Evolutionary conservation across 1,284 basidiomycete genomes (phyloP), one percentile per base, ranked within the genome.

Genomic region (Fomitopsis betulina): DNA sequence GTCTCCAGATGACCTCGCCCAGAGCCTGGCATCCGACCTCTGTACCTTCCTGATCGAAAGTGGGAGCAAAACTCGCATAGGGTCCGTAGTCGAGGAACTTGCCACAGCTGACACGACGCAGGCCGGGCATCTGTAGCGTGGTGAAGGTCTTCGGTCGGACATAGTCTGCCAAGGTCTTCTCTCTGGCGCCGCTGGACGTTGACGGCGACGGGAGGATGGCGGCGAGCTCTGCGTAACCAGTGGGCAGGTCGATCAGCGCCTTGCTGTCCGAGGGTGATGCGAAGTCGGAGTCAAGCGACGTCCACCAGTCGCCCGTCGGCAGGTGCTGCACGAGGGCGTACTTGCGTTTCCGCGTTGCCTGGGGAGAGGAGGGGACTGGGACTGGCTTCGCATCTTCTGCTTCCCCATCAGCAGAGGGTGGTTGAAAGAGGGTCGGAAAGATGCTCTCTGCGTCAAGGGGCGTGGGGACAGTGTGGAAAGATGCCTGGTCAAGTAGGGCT

Each of bases 281-380:
- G 47, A 67, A 60, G 54, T 79, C 74, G n/a, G 83, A 78, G 68
- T 79, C 80, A 57, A 87, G 76, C n/a, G 89, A 90, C 8, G 88
- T 80, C 86, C 89, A 93, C 75, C 84, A 90, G 60, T 88, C 85
- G 32, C 85, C 87, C 3, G 78, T 79, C 1, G 90, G 87, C 2
- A 93, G 76, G 61, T 82, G 86, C 66, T 93, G 90, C 60, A 91
- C 79, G 23, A 93, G 81, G 3, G 91, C 89, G 70, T 86, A 91
- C 68, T 80, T 85, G 55, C 75, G 78, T 47, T 68, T 70, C 32
- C 65, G 67, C 17, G 60, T 54, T 23, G 66, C 60, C 43, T 60
- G 40, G 5, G 65, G 40, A 35, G 64, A 67, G 56, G 63, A 56
- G 62, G 63, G 65, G 58, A 65, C 64, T 54, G 63, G 65, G 58